Evolutionary conservation across 176 grass and related monocot genomes (phyloP).

Genomic region (Ensete ventricosum): DNA sequence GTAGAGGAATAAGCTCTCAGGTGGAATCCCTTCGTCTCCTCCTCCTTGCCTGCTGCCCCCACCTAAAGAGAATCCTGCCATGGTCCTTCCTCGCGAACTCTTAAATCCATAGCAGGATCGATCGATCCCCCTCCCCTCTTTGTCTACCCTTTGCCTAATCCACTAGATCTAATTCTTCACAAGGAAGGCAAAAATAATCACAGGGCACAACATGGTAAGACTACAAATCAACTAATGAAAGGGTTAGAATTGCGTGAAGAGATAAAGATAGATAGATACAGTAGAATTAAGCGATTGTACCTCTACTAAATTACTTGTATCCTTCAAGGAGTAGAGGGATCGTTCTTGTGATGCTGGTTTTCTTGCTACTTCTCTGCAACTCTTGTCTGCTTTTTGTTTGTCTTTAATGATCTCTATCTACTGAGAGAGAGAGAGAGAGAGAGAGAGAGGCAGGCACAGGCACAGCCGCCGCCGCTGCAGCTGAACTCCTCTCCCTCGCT

Average conservation of each 20-base stretch:
- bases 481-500: background rate
- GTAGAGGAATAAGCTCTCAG: constrained; percentile 76
- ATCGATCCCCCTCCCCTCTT: background rate
- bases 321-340: too few species aligned
- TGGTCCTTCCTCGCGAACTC: constrained; percentile 19
- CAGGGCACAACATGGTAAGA: too few species aligned
- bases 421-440: background rate
- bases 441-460: background rate
- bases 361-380: too few species aligned
- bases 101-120: constrained; percentile 14
- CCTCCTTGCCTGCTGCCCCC: constrained; percentile 21
- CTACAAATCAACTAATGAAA: too few species aligned
- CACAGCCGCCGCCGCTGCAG: constrained; percentile 1
- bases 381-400: background rate
- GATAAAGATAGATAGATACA: too few species aligned
- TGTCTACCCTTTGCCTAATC: background rate
- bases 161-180: too few species aligned
- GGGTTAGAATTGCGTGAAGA: too few species aligned
- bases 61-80: constrained; percentile 91
- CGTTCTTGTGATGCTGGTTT: too few species aligned
- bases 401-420: too few species aligned
- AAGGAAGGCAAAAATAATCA: too few species aligned
- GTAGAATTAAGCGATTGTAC: too few species aligned
- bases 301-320: too few species aligned
- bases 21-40: constrained; percentile 31